A percentile compares a stretch with the other conserved stretches of the same genome.
Evolutionary conservation across 192 early-diverging fungal genomes (phyloP).

Genomic region (Dimargaris xerosporica): DNA sequence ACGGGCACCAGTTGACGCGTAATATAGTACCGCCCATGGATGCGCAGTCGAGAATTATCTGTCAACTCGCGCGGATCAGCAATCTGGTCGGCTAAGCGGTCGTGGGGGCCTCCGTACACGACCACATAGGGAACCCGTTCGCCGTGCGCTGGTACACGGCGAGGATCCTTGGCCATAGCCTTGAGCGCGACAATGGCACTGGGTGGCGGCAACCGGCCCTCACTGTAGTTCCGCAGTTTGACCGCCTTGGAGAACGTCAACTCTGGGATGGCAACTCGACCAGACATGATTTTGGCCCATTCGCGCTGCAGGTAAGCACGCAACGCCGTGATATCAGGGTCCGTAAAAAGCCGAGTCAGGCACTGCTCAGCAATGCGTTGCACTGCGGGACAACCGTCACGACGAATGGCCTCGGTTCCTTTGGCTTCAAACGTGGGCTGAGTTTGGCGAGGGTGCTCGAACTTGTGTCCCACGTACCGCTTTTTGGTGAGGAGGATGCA

Average conservation of each 20-base stretch:
- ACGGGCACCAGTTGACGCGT: conserved; percentile 70
- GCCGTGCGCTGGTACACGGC: conserved; percentile 68
- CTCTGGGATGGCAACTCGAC: conserved; percentile 52
- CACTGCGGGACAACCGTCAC: conserved; percentile 69
- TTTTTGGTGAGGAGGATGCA: conserved; percentile 86
- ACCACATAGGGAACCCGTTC: conserved; percentile 87
- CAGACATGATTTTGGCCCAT: conserved; percentile 53
- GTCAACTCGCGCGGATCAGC: conserved; percentile 52
- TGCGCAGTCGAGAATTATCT: conserved; percentile 38
- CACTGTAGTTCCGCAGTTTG: conserved; percentile 57
- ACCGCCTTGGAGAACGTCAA: conserved; percentile 86
- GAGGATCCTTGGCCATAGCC: conserved; percentile 48
- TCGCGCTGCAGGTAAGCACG: conserved; percentile 58
- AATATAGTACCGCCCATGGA: conserved; percentile 76
- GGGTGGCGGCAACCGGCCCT: conserved; percentile 42
- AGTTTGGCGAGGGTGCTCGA: conserved; percentile 38
- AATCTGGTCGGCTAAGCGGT: conserved; percentile 55
- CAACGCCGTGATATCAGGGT: conserved; percentile 64
- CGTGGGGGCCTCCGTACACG: conserved; percentile 43
- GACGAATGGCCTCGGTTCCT: conserved; percentile 85
- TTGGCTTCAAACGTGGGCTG: conserved; percentile 82
- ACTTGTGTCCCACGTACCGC: conserved; percentile 83
- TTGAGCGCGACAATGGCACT: conserved; percentile 54
- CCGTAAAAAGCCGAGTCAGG: conserved; percentile 65
- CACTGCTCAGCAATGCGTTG: conserved; percentile 63